Evolutionary conservation across 1,284 basidiomycete species (phyloP).

Genomic region (Ustanciosporium gigantosporum): DNA sequence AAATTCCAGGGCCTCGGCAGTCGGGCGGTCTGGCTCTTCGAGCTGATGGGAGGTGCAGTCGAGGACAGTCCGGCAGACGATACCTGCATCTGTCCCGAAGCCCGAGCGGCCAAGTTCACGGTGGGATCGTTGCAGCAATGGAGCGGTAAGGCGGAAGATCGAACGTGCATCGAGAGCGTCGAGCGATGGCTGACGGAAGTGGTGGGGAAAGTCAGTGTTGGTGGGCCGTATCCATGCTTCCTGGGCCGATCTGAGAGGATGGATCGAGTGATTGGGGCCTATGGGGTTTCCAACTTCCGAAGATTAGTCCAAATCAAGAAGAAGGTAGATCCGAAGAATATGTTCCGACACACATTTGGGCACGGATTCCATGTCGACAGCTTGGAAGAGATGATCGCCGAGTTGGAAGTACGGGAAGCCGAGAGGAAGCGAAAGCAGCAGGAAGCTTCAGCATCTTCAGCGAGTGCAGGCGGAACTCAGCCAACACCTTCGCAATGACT

Average conservation of each 20-base stretch:
- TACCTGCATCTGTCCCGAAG: constrained; percentile 72
- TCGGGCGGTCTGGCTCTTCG: constrained; percentile 48
- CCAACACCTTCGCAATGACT: too few species aligned
- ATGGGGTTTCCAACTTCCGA: constrained; percentile 41
- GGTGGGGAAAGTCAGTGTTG: constrained; percentile 34
- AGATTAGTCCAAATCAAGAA: constrained; percentile 40
- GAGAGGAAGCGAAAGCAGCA: constrained; percentile 9
- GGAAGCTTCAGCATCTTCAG: constrained; percentile 4
- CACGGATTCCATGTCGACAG: constrained; percentile 24
- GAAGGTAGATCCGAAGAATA: constrained; percentile 36
- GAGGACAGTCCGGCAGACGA: constrained; percentile 67
- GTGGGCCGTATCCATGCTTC: constrained; percentile 50
- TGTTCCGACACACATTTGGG: constrained; percentile 49
- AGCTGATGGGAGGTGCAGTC: constrained; percentile 81
- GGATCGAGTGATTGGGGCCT: constrained; percentile 39
- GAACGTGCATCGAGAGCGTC: constrained; percentile 75
- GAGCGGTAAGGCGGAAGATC: constrained; percentile 78
- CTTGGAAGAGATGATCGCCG: constrained; percentile 9
- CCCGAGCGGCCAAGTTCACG: constrained; percentile 78
- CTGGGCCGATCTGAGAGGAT: constrained; percentile 40
- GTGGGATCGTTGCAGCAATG: constrained; percentile 89
- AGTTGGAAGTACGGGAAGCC: constrained; percentile 12
- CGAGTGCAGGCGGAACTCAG: too few species aligned
- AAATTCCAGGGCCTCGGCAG: constrained; percentile 75
- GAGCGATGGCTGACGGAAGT: constrained; percentile 66